Base-by-base conservation (phyloP, 345 rosid genomes). In the Melaleuca alternifolia region DNA sequence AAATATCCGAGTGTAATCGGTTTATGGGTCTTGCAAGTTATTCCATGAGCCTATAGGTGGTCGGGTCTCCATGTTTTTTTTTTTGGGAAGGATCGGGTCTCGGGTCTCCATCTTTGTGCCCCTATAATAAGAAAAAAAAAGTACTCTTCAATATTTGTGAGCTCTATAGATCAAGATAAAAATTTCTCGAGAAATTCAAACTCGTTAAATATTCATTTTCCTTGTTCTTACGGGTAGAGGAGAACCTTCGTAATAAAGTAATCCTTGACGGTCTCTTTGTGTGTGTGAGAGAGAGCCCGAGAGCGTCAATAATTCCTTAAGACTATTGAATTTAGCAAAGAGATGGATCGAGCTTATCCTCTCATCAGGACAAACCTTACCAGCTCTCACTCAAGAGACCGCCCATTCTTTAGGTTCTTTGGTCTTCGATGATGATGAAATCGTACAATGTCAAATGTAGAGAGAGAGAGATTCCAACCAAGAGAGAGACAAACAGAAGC, bases 401-500 rank as follows among this genome's bases (percentile, higher is more conserved):
- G 10, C 79, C 79, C 79, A 71, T 37, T 41, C 41, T 71, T 71
- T 37, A 71, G 18, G 79, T 71, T 71, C 79, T 71, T 20, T 33
- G 93, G 92, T 94, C 95, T 86, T 85, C 54, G 88, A 18, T 89
- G 94, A 89, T 93, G 93, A 90, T 82, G 92, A 88, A 87, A 91
- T 52, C 61, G 71, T 84, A 77, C 89, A 89, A 85, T 85, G 89
- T 90, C 89, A 90, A 86, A 84, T 89, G 88, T 92, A 23, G 10
- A 44, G 83, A 81, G 33, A 48, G 84, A 65, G 88, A 89, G 96
- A 95, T 95, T 95, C 98, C 93, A 92, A 89, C 83, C 91, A n/a
- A 84, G 90, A 91, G 89, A 89, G 91, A 85, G 97, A 97, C 99
- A 95, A 95, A 88, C 88, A 93, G 94, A 95, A 92, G 90, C 92